Evolutionary conservation across 345 rosid genomes (phyloP).

Genomic region (Erucastrum elatum): DNA sequence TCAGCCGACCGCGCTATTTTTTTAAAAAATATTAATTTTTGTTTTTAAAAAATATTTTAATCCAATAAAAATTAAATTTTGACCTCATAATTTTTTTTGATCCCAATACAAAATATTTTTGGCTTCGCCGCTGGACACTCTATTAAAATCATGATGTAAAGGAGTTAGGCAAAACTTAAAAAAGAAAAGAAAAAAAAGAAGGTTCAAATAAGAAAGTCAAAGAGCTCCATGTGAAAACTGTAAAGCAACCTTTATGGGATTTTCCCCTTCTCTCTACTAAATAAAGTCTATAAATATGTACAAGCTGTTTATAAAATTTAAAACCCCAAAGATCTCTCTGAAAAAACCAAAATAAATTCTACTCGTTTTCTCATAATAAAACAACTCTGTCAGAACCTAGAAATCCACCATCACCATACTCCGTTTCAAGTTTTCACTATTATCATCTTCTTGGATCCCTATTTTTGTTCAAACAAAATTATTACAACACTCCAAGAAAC

Average conservation of each 20-base stretch:
- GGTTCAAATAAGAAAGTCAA: constrained; percentile 21
- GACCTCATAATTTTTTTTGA: no score
- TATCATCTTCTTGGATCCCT: constrained; percentile 14
- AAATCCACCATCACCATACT: constrained; percentile 8
- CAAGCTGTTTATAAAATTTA: constrained; percentile 8
- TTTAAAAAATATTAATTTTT: no score
- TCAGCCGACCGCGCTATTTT: no score
- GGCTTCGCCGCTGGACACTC: background rate
- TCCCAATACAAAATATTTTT: no score
- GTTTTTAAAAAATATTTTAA: no score
- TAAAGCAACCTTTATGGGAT: constrained; percentile 24
- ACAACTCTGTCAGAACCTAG: background rate
- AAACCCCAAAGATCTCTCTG: background rate
- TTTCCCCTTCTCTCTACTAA: constrained; percentile 3
- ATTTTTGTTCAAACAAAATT: background rate
- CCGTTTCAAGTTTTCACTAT: constrained; percentile 13
- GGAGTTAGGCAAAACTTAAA: background rate
- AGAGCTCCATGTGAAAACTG: constrained; percentile 41
- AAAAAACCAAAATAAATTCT: background rate
- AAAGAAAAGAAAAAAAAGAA: background rate
- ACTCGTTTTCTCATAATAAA: background rate
- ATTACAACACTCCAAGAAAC: constrained; percentile 18
- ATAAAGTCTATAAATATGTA: constrained; percentile 38
- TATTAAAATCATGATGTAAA: constrained; percentile 3
- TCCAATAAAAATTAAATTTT: no score